Base-by-base conservation (phyloP, 1,284 basidiomycete genomes). In the Ceratobasidium theobromae region DNA sequence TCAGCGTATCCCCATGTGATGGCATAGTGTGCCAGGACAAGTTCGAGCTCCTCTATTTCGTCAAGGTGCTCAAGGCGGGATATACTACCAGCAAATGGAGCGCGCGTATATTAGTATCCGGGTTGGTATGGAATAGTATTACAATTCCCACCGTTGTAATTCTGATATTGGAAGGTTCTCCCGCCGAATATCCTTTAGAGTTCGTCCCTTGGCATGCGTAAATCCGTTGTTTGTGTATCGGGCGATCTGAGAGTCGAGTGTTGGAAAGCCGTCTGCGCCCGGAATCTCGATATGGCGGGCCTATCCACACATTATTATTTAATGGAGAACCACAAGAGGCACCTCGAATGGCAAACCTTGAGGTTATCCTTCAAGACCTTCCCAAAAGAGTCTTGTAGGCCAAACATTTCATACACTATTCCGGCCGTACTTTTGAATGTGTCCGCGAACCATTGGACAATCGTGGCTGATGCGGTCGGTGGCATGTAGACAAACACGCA, bases 401-500 rank as follows among this genome's bases (percentile, higher is more conserved):
- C 86, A 72, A 92, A 94, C 88, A 96, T 96, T 75, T 97, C 95
- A 73, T 97, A 97, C 11, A 93, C 82, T 8, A 94, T 76, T 6
- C 66, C 75, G 3, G 76, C 77, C 1, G 73, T 71, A 27, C 69
- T 48, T 1, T 55, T 48, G 64, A 88, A 88, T 67, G 81, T 82
- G 53, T 83, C 77, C 0, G 82, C 79, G 73, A 95, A 94, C 89
- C 90, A 95, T 38, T 78, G 74, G 4, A 96, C 78, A n/a, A 96
- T 74, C 0, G 78, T 77, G 25, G 80, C 77, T 0, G 87, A 87
- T 2, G 82, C 79, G 4, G 76, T 73, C 0, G 89, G 85, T 0
- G 79, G 72, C 83, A 97, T 89, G 76, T 98, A 98, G n/a, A 86
- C 91, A 67, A 96, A 82, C 2, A 97, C 90, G 71, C 95, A 96